phyloP scores from a whole-genome alignment of 768 basidiomycete genomes.

The Russula ochroleuca region DNA sequence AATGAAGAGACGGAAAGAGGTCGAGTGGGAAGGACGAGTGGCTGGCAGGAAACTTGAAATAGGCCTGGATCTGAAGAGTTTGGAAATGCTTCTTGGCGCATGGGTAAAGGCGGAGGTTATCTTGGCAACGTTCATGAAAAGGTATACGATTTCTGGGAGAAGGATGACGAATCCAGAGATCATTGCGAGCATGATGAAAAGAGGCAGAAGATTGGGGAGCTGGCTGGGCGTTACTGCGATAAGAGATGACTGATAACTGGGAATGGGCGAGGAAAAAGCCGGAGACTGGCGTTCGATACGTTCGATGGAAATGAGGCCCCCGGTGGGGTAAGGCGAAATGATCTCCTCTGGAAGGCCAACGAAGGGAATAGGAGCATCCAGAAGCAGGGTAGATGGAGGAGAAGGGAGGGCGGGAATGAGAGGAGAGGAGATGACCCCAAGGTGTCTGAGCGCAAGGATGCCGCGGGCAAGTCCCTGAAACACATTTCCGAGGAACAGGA shows the following conservation, averaged over 20 bases:
- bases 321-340: not conserved
- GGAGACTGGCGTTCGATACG: not conserved
- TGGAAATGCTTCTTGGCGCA: not conserved
- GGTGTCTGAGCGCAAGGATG: constrained; percentile 12
- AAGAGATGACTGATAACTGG: constrained; percentile 15
- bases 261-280: not conserved
- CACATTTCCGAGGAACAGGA: constrained; percentile 8
- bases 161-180: constrained; percentile 2
- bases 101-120: no score
- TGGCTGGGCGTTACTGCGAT: not conserved
- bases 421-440: not conserved
- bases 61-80: not conserved
- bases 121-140: not conserved
- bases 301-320: not conserved
- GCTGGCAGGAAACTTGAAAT: not conserved
- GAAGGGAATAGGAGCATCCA: not conserved
- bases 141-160: not conserved
- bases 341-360: not conserved
- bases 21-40: no score
- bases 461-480: constrained; percentile 9
- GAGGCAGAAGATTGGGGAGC: not conserved
- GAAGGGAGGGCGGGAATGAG: constrained; percentile 3
- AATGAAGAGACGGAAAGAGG: not conserved
- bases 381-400: not conserved
- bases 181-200: not conserved